Base-by-base conservation (phyloP, 2,329 filamentous ascomycete species). In the Sphaerulina musiva region DNA sequence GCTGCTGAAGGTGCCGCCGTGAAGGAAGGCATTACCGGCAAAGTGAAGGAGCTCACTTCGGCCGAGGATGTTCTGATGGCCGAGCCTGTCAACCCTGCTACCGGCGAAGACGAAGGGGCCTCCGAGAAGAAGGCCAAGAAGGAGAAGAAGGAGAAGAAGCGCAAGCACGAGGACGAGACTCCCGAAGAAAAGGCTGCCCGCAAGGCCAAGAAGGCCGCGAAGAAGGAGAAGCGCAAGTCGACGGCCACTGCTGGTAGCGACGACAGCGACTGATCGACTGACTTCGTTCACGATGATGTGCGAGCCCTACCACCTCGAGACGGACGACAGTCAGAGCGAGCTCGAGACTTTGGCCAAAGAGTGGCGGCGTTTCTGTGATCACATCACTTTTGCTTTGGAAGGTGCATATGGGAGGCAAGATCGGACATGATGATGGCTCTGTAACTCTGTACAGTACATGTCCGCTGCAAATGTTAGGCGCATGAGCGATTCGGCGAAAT, bases 161-260 rank as follows among this genome's bases (percentile, higher is more conserved):
- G 72, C 59, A 73, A 73, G 59, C 73, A 72, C 55, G 74, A 76
- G 31, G 74, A 71, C 54, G 73, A 76, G 65, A 71, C 67, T 1
- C 63, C 69, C 4, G 75, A 77, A 55, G 74, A 76, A 62, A 72
- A 73, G 65, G 74, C 73, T 4, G 74, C 76, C 64, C 72, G 73
- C 54, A 76, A 76, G 66, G 67, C 83, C 73, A 84, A 85, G 75
- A 89, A 89, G 80, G 93, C 88, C 78, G 82, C 85, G 66, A 87
- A 88, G 76, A 84, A 90, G 79, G 85, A 88, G 70, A 83, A 62
- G 55, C 54, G 64, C 39, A 57, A 62, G 53, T 64, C 59, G 51
- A 59, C 59, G 17, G 62, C 53, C 54, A 61, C 59, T 39, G 61
- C 56, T 41, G 64, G 64, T 54, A 66, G 64, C 54, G 63, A 66